phyloP scores from a whole-genome alignment of 352 stramenopile species.

The Lagenidium sp. region DNA sequence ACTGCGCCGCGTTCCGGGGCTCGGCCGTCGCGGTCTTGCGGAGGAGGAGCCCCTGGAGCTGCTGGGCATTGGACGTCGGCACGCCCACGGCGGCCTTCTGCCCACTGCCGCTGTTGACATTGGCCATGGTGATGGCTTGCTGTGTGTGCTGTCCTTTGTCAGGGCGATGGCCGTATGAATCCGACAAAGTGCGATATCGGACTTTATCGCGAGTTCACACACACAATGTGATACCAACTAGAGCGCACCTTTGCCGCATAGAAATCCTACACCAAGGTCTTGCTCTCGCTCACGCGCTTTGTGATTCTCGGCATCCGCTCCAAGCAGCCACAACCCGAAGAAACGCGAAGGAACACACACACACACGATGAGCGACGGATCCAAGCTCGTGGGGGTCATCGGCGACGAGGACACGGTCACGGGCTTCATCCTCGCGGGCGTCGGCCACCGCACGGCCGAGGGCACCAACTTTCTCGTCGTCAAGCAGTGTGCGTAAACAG shows the following conservation, averaged over 20 bases:
- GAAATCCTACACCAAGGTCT: too few relatives aligned
- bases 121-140: too few relatives aligned
- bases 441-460: conserved; percentile 93
- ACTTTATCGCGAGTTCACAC: too few relatives aligned
- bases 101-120: too few relatives aligned
- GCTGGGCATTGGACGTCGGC: conserved; percentile 26
- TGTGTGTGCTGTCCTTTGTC: too few relatives aligned
- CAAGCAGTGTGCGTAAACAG: conserved; percentile 75
- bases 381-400: conserved; percentile 85
- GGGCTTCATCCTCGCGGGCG: conserved; percentile 95
- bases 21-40: conserved; percentile 38
- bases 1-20: conserved; percentile 49
- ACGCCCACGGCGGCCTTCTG: too few relatives aligned
- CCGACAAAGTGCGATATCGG: conserved; percentile 4
- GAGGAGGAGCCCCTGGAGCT: conserved; percentile 56
- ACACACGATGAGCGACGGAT: conserved; percentile 53
- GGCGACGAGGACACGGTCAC: conserved; percentile 96
- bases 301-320: too few relatives aligned
- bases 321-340: too few relatives aligned
- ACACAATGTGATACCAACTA: too few relatives aligned
- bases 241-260: not conserved
- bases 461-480: conserved; percentile 97
- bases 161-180: not conserved
- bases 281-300: too few relatives aligned
- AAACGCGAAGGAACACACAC: too few relatives aligned